Percentiles rank a stretch among this genome's conserved stretches.
These are phyloP conservation scores for Leccinum angustisporum DNA, from an alignment of 1,284 basidiomycete species.

Conservation along the genomic window DNA sequence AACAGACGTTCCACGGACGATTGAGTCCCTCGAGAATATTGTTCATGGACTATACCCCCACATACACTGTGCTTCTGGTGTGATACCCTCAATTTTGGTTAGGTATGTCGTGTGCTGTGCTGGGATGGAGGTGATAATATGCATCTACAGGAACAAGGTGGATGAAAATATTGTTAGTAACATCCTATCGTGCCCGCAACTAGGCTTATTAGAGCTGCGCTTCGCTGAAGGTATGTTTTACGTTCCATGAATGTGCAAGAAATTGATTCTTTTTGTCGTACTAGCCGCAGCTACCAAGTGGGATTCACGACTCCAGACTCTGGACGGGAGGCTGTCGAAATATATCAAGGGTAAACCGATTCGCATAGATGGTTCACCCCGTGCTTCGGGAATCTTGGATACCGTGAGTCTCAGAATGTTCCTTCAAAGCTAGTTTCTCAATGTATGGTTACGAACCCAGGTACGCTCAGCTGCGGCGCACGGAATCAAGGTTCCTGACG, in stretches of 20 bases:
- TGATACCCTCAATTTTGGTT: constrained; percentile 54
- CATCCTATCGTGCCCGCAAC: constrained; percentile 61
- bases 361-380: constrained; percentile 73
- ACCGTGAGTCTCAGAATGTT: constrained; percentile 45
- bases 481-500: constrained; percentile 65
- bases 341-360: constrained; percentile 71
- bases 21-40: constrained; percentile 75
- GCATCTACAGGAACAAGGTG: constrained; percentile 51
- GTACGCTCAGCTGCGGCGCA: constrained; percentile 70
- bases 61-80: constrained; percentile 44
- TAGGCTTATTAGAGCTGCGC: constrained; percentile 59
- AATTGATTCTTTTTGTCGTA: constrained; percentile 26
- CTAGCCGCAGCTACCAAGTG: constrained; percentile 67
- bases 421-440: background rate
- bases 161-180: constrained; percentile 79
- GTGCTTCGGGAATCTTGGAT: constrained; percentile 79
- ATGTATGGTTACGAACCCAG: constrained; percentile 33
- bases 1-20: constrained; percentile 77
- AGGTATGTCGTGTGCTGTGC: constrained; percentile 40
- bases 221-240: constrained; percentile 55
- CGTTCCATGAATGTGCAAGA: background rate
- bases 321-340: constrained; percentile 67
- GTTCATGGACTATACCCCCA: constrained; percentile 71
- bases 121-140: background rate
- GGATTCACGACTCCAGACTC: constrained; percentile 61